phyloP scores from a whole-genome alignment of 257 asterid species.

The Dorcoceras hygrometricum region DNA sequence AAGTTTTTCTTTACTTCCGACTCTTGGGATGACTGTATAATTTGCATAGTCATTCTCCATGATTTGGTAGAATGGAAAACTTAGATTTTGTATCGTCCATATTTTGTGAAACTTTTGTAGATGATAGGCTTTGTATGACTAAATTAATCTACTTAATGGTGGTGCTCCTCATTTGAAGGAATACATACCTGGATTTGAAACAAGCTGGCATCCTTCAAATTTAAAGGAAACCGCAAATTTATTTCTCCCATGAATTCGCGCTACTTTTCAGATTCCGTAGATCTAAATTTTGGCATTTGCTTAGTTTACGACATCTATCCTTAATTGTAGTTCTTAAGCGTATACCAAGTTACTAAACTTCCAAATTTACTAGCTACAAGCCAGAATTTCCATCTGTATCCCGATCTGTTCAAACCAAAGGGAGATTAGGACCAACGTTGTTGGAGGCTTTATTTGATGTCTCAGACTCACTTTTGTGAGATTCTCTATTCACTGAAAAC shows the following conservation, averaged over 20 bases:
- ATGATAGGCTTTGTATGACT: neutral
- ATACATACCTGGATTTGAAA: neutral
- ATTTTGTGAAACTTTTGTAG: neutral
- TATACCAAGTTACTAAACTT: no score
- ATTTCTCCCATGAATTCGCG: neutral
- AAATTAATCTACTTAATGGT: neutral
- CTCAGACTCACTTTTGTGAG: no score
- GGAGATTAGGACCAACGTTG: no score
- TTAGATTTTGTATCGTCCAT: neutral
- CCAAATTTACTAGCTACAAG: no score
- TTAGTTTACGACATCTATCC: neutral
- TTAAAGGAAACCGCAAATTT: neutral
- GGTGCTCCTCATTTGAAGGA: neutral
- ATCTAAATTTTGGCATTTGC: neutral
- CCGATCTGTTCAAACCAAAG: no score
- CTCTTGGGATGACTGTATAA: neutral
- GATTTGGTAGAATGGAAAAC: no score
- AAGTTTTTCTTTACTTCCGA: no score
- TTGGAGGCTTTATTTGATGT: no score
- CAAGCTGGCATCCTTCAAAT: neutral
- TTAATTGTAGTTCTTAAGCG: neutral
- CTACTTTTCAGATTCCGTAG: neutral
- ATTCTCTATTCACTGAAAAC: no score
- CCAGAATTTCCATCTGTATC: no score
- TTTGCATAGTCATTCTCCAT: neutral